A percentile compares a stretch with the other conserved stretches of the same genome.
These are phyloP conservation scores for Rhipidocladum racemiflorum DNA, from an alignment of 176 grass and related monocot genomes.

Conservation along the genomic window DNA sequence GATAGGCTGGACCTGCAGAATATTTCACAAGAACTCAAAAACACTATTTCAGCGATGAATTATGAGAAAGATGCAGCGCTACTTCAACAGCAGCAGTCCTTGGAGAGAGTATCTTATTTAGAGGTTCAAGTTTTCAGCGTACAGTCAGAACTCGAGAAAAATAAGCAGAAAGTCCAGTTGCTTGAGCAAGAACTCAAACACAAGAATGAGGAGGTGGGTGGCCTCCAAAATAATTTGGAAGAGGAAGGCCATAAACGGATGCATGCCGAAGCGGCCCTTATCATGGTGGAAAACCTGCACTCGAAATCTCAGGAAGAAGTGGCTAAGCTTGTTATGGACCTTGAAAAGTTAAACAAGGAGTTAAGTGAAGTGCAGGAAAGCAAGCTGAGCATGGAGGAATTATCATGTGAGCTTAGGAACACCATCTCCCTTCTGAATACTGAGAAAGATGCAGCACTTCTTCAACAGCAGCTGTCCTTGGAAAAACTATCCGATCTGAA, in stretches of 20 bases:
- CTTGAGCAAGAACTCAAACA: slow-evolving; percentile 30
- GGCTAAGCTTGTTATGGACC: slow-evolving; percentile 3
- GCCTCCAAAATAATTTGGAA: slow-evolving; percentile 28
- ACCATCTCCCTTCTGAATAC: slow-evolving; percentile 29
- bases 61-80: slow-evolving; percentile 15
- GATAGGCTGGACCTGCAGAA: slow-evolving; percentile 21
- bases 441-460: slow-evolving; percentile 37
- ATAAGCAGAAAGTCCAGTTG: slow-evolving; percentile 31
- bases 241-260: slow-evolving; percentile 29
- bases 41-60: slow-evolving; percentile 23
- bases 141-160: slow-evolving; percentile 35
- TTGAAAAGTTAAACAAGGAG: slow-evolving; percentile 26
- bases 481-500: slow-evolving; percentile 17
- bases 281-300: slow-evolving; percentile 7
- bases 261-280: slow-evolving; percentile 12
- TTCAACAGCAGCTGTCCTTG: slow-evolving; percentile 29
- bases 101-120: slow-evolving; percentile 24
- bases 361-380: slow-evolving; percentile 22
- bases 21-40: slow-evolving; percentile 10
- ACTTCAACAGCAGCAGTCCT: slow-evolving; percentile 30
- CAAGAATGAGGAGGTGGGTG: slow-evolving; percentile 22
- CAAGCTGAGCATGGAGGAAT: slow-evolving; percentile 11
- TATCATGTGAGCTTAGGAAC: slow-evolving; percentile 25
- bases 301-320: slow-evolving; percentile 22
- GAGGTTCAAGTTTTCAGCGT: slow-evolving; percentile 7